Base-by-base conservation (phyloP, 306 rosid genomes). In the Malus sieversii region DNA sequence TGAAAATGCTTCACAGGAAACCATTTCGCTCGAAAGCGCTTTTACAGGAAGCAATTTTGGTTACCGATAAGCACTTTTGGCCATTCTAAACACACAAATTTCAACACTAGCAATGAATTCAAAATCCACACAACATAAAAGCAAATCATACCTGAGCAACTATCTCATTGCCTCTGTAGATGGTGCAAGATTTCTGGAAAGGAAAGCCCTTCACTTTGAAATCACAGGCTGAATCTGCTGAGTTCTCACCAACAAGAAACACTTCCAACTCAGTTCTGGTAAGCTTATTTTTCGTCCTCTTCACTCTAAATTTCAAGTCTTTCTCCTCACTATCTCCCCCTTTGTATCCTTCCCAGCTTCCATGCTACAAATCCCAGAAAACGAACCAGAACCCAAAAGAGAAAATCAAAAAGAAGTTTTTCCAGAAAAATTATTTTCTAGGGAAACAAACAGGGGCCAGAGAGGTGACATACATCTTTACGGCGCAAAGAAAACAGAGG, bases 321-420 rank as follows among this genome's bases (percentile, higher is more conserved):
- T 68, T 77, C 75, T 77, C 68, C 75, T 25, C 69, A 61, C 59
- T 79, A 4, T 63, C 79, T 4, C 63, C 85, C 68, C 91, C 97
- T 75, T 79, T 89, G 5, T 80, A 92, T 75, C 97, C 92, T 77
- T 84, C 82, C 98, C 98, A 95, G 75, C 63, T 77, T 33, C 94
- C 93, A 63, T 75, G 79, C 97, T 95, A 52, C 73, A 62, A 75
- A 61, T 77, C 60, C 84, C 68, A 68, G 27, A 42, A 23, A 10
- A 27, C 55, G 29, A 75, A 67, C 25, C 69, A 59, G 30, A 53
- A n/a, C 46, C 55, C 15, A 46, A 48, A 32, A 7, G 8, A 10
- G 11, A 48, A 14, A 15, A 15, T 4, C 66, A 35, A 12, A 13
- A 5, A 29, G 25, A 33, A 12, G 55, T 48, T 15, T 1, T 11